Base-by-base conservation (phyloP, 495 filamentous ascomycete species). In the Penicillium desertorum region DNA sequence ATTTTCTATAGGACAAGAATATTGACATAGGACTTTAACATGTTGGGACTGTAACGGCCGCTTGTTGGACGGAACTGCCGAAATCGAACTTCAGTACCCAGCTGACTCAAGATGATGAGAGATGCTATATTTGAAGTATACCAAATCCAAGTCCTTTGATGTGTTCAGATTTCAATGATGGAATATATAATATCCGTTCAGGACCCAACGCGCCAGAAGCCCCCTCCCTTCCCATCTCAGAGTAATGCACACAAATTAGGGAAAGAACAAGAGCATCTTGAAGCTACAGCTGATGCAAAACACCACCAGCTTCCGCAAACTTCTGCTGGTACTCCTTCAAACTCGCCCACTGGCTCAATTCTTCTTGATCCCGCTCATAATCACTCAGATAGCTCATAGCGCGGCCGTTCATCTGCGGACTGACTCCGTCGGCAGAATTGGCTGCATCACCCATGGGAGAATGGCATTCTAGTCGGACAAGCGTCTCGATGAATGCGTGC, bases 281-380 rank as follows among this genome's bases (percentile, higher is more conserved):
- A n/a, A n/a, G 29, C 51, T 60, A 68, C 17, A 75, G 39, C 45
- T 74, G 65, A 27, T 65, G 70, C 20, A 85, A 77, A 23, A 73
- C 32, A 20, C 83, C 86, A 3, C 88, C 88, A 10, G 74, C 80
- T 54, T 85, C 81, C n/a, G 82, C 79, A 64, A 91, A 90, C 44
- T 83, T 82, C 51, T 81, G 63, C 72, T 92, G 90, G 56, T 87
- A 86, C 50, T 89, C 84, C 51, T 86, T 83, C 62, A 95, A 70
- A 65, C 85, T 87, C 0, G 84, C 83, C 90, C 90, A 95, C 48
- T 80, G 79, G 37, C 81, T 74, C 56, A 92, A 65, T 63, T 90
- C 87, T 49, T 84, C 78, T 69, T 92, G 88, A 46, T 92, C 90
- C 23, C 87, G 85, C 44, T 83, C 79, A 42, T 73, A 70, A 42